Evolutionary conservation across 805 yeast species (phyloP).

Genomic region (Yamadazyma phyllophila): DNA sequence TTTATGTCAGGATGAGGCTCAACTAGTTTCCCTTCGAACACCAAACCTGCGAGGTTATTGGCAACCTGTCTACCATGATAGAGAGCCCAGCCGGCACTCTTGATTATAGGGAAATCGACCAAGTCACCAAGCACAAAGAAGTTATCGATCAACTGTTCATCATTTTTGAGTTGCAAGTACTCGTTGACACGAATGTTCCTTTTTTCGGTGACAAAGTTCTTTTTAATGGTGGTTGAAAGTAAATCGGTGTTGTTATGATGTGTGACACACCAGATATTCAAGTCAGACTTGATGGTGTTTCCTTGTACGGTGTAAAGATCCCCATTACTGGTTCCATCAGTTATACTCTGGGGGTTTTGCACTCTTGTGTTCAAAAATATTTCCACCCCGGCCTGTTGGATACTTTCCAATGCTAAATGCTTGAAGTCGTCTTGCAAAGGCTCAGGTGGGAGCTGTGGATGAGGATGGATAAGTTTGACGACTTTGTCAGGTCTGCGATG

Average conservation of each 20-base stretch:
- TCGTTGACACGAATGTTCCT: constrained; percentile 36
- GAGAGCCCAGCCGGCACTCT: constrained; percentile 47
- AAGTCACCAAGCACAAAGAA: constrained; percentile 40
- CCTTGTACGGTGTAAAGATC: constrained; percentile 28
- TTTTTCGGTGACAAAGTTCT: constrained; percentile 23
- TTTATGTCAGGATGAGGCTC: constrained; percentile 34
- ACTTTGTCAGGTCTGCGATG: constrained; percentile 28
- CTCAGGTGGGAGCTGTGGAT: constrained; percentile 36
- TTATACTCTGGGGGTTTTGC: constrained; percentile 8
- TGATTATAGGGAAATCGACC: constrained; percentile 39
- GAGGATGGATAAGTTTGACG: constrained; percentile 40
- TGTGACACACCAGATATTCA: constrained; percentile 37
- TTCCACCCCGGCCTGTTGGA: constrained; percentile 27
- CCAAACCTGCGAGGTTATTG: constrained; percentile 30
- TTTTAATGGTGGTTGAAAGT: constrained; percentile 19
- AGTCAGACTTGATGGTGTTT: constrained; percentile 24
- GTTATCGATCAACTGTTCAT: constrained; percentile 18
- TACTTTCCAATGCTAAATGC: constrained; percentile 23
- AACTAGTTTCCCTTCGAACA: constrained; percentile 27
- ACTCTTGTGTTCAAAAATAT: constrained; percentile 31
- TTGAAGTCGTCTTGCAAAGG: constrained; percentile 31
- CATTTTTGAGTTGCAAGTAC: constrained; percentile 31
- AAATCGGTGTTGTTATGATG: constrained; percentile 32
- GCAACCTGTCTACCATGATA: constrained; percentile 42
- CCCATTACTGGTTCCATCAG: constrained; percentile 22